Base-by-base conservation (phyloP, 169 alveolate genomes). In the Plasmodium berghei region DNA sequence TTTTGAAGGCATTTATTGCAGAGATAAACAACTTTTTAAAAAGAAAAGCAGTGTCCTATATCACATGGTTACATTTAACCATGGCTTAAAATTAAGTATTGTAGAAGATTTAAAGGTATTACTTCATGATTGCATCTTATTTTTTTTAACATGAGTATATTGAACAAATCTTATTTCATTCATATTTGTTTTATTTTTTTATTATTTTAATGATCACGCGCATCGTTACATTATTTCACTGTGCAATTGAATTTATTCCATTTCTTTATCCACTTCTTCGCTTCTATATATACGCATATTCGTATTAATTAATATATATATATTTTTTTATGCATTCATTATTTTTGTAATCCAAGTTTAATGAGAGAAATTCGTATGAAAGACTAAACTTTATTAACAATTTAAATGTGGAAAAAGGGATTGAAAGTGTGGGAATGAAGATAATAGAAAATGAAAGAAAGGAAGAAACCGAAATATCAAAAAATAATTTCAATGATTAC, bases 41-140 rank as follows among this genome's bases (percentile, higher is more conserved):
- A 63, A 49, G 34, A 75, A 75, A 75, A 75, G 77, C 48, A 75
- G 89, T 58, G 89, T 75, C 24, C 49, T 75, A 70, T 75, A 12
- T 28, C 89, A 75, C 34, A 75, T 75, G 89, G 89, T 75, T 52
- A 75, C 89, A 16, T 75, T 75, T 52, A 67, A 75, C 18, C 89
- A 75, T 75, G 89, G 89, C 40, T 58, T 75, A 58, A 75, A 75
- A 64, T 28, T 67, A 24, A 75, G 89, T 64, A 49, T 75, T 40
- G 58, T 75, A 67, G 89, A 75, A 26, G 89, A 75, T 28, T 42
- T 75, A 64, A 63, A 75, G 89, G 89, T 75, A 24, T 5, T 49
- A 46, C 2, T 56, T 58, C 12, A 49, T 64, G 20, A 18, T 63
- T 45, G 18, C 42, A 28, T 5, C 20, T 12, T 3, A 61, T 10